These are phyloP conservation scores for Cyclospora cayetanensis DNA, from an alignment of 169 alveolate genomes.

Conservation along the genomic window DNA sequence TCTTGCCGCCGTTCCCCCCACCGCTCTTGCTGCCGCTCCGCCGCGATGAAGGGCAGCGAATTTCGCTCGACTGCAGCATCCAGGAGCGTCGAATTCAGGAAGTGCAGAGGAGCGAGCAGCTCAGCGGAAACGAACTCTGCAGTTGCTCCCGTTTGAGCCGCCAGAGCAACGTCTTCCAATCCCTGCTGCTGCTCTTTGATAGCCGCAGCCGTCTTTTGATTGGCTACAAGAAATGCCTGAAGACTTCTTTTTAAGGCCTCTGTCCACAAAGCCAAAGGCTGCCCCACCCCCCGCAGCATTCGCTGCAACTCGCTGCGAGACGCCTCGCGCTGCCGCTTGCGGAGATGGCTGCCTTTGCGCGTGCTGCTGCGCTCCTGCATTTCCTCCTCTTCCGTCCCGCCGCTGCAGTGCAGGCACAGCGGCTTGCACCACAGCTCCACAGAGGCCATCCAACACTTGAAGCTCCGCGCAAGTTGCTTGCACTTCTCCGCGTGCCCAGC, in stretches of 20 bases:
- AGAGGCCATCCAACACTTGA: slow-evolving; percentile 23
- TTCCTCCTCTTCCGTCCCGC: not conserved
- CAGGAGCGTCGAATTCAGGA: not conserved
- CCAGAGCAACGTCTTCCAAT: too few species aligned
- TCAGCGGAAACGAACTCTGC: slow-evolving; percentile 26
- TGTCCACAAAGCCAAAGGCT: not conserved
- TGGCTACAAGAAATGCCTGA: not conserved
- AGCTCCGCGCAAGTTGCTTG: slow-evolving; percentile 47
- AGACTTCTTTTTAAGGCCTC: not conserved
- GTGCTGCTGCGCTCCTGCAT: not conserved
- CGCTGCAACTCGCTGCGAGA: not conserved
- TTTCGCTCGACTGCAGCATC: too few species aligned
- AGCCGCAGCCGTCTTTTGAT: not conserved
- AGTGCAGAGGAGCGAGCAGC: not conserved
- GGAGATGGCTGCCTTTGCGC: not conserved
- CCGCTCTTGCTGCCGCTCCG: not conserved
- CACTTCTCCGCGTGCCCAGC: not conserved
- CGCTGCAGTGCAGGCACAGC: slow-evolving; percentile 6
- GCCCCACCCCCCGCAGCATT: not conserved
- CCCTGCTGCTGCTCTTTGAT: not conserved
- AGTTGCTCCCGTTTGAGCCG: not conserved
- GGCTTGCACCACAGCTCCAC: slow-evolving; percentile 2
- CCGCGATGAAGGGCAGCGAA: too few species aligned
- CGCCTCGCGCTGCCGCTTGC: not conserved
- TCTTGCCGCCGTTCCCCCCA: not conserved